phyloP scores from a whole-genome alignment of 2,329 filamentous ascomycete genomes.

The Clonostachys sp. region DNA sequence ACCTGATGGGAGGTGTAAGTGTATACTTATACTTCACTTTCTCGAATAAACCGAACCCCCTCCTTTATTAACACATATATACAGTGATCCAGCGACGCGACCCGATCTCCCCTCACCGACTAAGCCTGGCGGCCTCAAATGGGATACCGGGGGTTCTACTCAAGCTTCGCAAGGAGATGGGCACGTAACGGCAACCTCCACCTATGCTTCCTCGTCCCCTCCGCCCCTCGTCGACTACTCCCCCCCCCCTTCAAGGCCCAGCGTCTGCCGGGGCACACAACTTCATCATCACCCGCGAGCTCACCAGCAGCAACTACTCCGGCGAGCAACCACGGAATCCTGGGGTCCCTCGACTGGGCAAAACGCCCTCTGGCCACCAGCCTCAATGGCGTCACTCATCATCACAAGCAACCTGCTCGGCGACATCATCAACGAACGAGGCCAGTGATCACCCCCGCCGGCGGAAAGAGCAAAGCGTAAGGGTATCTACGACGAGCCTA shows the following conservation, averaged over 20 bases:
- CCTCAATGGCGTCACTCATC: constrained; percentile 88
- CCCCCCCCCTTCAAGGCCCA: constrained; percentile 83
- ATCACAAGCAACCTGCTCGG: constrained; percentile 94
- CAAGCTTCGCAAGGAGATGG: too few relatives aligned
- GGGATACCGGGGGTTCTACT: too few relatives aligned
- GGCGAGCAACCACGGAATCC: too few relatives aligned
- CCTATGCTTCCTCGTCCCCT: too few relatives aligned
- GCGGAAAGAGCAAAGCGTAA: constrained; percentile 81
- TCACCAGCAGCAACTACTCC: constrained; percentile 94
- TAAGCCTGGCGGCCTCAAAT: too few relatives aligned
- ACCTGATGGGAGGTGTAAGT: constrained; percentile 87
- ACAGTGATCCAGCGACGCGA: constrained; percentile 84
- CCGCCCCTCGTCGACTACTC: constrained; percentile 82
- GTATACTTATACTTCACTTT: too few relatives aligned
- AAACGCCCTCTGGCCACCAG: constrained; percentile 95
- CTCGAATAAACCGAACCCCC: too few relatives aligned
- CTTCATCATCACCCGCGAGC: constrained; percentile 87
- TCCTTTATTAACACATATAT: neutral
- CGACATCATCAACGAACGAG: constrained; percentile 94
- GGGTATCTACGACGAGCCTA: constrained; percentile 96
- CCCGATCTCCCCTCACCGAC: constrained; percentile 71
- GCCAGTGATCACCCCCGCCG: constrained; percentile 91
- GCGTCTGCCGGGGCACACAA: constrained; percentile 80
- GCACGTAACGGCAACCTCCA: too few relatives aligned
- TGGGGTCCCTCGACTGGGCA: constrained; percentile 92